Evolutionary conservation across 495 filamentous ascomycete genomes (phyloP), one percentile per base, ranked within the genome.

Genomic region (Trichoderma erinaceum): DNA sequence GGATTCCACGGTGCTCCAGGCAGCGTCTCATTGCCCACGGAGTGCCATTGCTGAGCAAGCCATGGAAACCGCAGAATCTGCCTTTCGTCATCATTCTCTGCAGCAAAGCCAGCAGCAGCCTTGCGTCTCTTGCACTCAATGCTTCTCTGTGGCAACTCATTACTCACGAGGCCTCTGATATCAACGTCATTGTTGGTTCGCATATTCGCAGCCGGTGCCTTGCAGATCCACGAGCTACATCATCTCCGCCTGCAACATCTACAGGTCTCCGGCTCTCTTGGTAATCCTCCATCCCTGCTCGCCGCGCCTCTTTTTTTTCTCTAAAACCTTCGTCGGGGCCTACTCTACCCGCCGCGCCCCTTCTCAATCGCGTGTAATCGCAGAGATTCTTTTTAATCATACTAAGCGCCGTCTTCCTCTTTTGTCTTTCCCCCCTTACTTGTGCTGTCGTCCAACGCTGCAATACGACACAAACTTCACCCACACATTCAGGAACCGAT

Each of bases 401-500:
- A 27, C 56, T 61, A 61, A 61, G 56, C 56, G 56, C 56, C 56
- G 23, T 27, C 56, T 61, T 16, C 48, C 48, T 48, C 21, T n/a
- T 32, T 61, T 18, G 23, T 61, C 27, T 61, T 18, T 27, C 7
- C 27, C 56, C 56, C 56, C 25, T 7, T 61, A 29, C 10, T 12
- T 13, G 15, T 12, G 2, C 23, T 61, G 11, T 5, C 56, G 27
- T 61, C 56, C 27, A 61, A 61, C 56, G 27, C 56, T 61, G 23
- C 23, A 32, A 61, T 61, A 61, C 56, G 8, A 61, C 56, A 6
- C 23, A 61, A 52, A 61, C 25, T 23, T 61, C 56, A 27, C 27
- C 56, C 56, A 61, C 13, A 23, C 23, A 25, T 61, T 25, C 56
- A 61, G 56, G 56, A 32, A 61, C 65, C 65, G 25, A 56, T 50